Percentiles rank a stretch among this genome's conserved stretches.
These are phyloP conservation scores for Rhazya stricta DNA, from an alignment of 257 asterid genomes.

Conservation along the genomic window DNA sequence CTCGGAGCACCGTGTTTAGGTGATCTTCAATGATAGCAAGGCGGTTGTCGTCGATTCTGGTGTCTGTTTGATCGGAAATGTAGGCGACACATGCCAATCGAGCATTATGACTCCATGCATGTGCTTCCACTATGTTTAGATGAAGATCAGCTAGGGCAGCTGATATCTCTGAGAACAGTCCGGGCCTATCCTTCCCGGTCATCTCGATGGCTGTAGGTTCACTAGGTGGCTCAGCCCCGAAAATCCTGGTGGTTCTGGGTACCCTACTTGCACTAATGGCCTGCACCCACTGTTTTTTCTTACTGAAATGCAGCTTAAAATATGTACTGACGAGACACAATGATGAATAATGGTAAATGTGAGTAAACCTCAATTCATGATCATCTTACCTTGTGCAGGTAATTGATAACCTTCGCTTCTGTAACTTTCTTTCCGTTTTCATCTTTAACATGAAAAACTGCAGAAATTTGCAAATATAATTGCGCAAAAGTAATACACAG, in stretches of 20 bases:
- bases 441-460: conserved; percentile 75
- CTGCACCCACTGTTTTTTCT: conserved; percentile 26
- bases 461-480: conserved; percentile 1
- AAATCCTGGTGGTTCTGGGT: conserved; percentile 7
- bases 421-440: conserved; percentile 57
- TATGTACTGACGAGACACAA: background rate
- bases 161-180: conserved; percentile 71
- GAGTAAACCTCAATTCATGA: background rate
- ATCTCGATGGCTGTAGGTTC: conserved; percentile 60
- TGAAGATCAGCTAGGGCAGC: conserved; percentile 73
- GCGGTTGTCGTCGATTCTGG: conserved; percentile 52
- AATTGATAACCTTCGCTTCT: conserved; percentile 54
- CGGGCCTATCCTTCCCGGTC: conserved; percentile 76
- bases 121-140: conserved; percentile 64
- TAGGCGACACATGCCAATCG: conserved; percentile 63
- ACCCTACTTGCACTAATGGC: conserved; percentile 35
- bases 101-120: conserved; percentile 77
- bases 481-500: background rate
- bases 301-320: background rate
- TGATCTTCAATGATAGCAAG: conserved; percentile 60
- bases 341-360: background rate
- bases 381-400: conserved; percentile 52
- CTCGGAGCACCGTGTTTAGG: conserved; percentile 57
- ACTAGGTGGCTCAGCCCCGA: conserved; percentile 16
- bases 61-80: conserved; percentile 41